Percentiles rank a stretch among this genome's conserved stretches.
These are phyloP conservation scores for Puccinia polysora DNA, from an alignment of 1,284 basidiomycete genomes.

Conservation along the genomic window DNA sequence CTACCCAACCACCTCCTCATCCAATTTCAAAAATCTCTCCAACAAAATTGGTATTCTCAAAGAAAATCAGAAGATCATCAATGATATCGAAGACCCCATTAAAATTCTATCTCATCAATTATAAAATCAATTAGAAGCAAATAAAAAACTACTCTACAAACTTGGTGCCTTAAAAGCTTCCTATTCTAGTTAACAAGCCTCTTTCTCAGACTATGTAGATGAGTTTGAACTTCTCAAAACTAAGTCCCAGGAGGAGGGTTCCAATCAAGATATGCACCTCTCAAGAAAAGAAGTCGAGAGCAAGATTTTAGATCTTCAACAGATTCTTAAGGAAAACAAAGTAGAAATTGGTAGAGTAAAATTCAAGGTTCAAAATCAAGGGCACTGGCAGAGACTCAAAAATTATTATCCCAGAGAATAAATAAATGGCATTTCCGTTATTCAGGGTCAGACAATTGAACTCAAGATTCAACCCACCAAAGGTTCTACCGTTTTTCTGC, in stretches of 20 bases:
- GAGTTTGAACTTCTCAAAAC: slow-evolving; percentile 21
- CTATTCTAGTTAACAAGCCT: slow-evolving; percentile 17
- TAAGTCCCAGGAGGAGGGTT: neutral
- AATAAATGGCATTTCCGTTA: neutral
- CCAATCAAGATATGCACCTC: neutral
- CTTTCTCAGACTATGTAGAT: slow-evolving; percentile 22
- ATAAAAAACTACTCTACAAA: slow-evolving; percentile 38
- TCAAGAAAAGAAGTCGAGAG: slow-evolving; percentile 11
- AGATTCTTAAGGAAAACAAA: slow-evolving; percentile 27
- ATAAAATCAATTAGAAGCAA: slow-evolving; percentile 26
- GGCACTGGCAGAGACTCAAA: slow-evolving; percentile 18
- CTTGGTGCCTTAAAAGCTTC: slow-evolving; percentile 25
- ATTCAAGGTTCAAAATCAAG: slow-evolving; percentile 11
- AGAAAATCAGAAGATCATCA: no score
- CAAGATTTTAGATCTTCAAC: slow-evolving; percentile 9
- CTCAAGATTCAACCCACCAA: neutral
- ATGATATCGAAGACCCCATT: no score
- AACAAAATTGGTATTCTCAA: no score
- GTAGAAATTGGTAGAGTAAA: slow-evolving; percentile 16
- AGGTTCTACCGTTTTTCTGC: slow-evolving; percentile 1
- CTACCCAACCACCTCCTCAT: no score
- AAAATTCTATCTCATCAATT: slow-evolving; percentile 25
- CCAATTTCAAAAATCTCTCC: no score
- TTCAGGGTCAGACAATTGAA: neutral
- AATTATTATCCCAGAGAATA: neutral